Evolutionary conservation across 495 filamentous ascomycete species (phyloP).

Genomic region (Platismatia glauca): DNA sequence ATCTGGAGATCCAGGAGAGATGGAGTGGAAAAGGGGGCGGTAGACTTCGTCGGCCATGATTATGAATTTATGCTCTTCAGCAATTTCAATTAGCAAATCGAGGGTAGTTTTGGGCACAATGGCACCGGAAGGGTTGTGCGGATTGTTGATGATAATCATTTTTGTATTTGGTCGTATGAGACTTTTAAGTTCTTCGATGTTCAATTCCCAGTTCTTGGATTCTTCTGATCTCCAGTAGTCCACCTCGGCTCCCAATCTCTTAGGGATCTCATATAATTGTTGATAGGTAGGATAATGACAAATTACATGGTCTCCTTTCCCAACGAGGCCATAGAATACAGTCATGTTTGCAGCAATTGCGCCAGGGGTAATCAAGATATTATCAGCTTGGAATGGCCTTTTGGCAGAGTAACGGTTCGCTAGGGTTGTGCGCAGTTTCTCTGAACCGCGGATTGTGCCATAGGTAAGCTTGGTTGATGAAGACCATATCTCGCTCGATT

Average conservation of each 20-base stretch:
- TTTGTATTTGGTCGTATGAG: constrained; percentile 72
- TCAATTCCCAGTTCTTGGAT: constrained; percentile 55
- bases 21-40: constrained; percentile 76
- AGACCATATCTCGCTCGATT: constrained; percentile 35
- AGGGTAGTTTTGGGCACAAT: constrained; percentile 55
- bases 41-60: constrained; percentile 81
- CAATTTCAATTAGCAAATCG: constrained; percentile 54
- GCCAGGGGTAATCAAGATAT: constrained; percentile 69
- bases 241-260: constrained; percentile 71
- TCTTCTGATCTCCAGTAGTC: constrained; percentile 67
- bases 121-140: constrained; percentile 80
- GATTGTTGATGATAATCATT: constrained; percentile 65
- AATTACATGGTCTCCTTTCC: constrained; percentile 78
- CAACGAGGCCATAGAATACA: constrained; percentile 62
- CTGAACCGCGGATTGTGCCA: constrained; percentile 62
- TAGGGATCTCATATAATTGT: constrained; percentile 72
- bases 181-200: constrained; percentile 55
- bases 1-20: constrained; percentile 44
- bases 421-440: constrained; percentile 52
- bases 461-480: constrained; percentile 52
- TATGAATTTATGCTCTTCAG: constrained; percentile 51
- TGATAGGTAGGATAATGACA: constrained; percentile 89
- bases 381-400: constrained; percentile 47
- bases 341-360: constrained; percentile 82
- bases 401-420: constrained; percentile 55